Evolutionary conservation across 2,329 filamentous ascomycete genomes (phyloP).

Genomic region (Fusarium sp.): DNA sequence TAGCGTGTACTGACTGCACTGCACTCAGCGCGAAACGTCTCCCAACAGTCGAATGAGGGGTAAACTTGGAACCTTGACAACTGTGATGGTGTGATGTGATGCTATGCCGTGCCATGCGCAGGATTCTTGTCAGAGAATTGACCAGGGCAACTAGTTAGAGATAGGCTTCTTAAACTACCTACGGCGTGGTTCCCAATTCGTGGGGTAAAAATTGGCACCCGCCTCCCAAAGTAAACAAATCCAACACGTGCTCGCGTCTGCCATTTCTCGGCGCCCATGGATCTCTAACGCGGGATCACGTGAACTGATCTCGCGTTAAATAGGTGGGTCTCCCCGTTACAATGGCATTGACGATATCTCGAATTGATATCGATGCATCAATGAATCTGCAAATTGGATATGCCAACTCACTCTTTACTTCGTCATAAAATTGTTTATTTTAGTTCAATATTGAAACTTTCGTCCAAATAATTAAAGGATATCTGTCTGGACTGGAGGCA

Average conservation of each 20-base stretch:
- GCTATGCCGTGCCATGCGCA: constrained; percentile 37
- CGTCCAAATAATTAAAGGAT: neutral
- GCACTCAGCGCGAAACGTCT: constrained; percentile 35
- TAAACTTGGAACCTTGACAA: constrained; percentile 34
- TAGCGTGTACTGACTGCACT: constrained; percentile 5
- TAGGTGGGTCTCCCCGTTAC: neutral
- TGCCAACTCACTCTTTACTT: neutral
- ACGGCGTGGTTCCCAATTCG: constrained; percentile 32
- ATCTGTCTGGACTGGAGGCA: neutral
- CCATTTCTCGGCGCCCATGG: constrained; percentile 7
- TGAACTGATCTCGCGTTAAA: constrained; percentile 10
- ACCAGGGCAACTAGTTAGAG: constrained; percentile 31
- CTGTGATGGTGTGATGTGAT: constrained; percentile 42
- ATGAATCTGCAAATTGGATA: neutral
- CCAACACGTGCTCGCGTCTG: constrained; percentile 41
- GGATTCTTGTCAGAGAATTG: constrained; percentile 46
- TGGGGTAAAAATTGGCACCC: constrained; percentile 41
- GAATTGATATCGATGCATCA: neutral
- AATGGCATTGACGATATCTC: constrained; percentile 4
- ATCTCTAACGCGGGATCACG: constrained; percentile 40
- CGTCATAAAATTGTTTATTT: neutral
- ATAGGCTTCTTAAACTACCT: constrained; percentile 1
- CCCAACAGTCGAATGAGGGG: constrained; percentile 47
- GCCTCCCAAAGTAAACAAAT: constrained; percentile 45
- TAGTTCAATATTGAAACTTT: neutral